A percentile compares a stretch with the other conserved stretches of the same genome.
These are phyloP conservation scores for Cladophialophora bantiana DNA, from an alignment of 2,329 filamentous ascomycete species.

Conservation along the genomic window DNA sequence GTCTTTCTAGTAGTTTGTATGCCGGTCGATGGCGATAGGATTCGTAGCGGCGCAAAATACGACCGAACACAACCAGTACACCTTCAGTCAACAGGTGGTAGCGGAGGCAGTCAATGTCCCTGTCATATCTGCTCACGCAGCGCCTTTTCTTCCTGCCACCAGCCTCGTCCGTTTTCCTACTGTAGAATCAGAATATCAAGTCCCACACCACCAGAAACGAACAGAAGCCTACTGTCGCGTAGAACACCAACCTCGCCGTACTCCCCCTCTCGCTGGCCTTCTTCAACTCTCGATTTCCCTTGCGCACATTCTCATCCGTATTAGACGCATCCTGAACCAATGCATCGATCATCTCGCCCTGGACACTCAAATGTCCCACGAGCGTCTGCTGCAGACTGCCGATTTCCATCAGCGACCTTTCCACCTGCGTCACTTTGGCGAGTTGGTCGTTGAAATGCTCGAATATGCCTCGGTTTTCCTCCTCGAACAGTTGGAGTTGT, in stretches of 20 bases:
- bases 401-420: constrained; percentile 91
- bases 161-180: background rate
- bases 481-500: constrained; percentile 90
- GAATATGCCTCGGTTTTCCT: constrained; percentile 91
- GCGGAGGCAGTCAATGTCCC: background rate
- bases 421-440: constrained; percentile 90
- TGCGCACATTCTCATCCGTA: constrained; percentile 84
- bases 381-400: constrained; percentile 89
- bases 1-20: too few relatives aligned
- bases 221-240: constrained; percentile 77
- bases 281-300: constrained; percentile 90
- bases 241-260: constrained; percentile 79
- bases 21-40: background rate
- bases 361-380: constrained; percentile 81
- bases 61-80: background rate
- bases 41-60: background rate
- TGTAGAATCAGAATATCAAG: constrained; percentile 63
- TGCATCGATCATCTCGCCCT: constrained; percentile 88
- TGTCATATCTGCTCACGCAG: background rate
- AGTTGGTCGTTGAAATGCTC: constrained; percentile 93
- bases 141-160: background rate
- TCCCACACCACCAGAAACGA: constrained; percentile 79
- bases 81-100: background rate
- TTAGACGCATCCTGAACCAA: constrained; percentile 81
- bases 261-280: constrained; percentile 76